Conservation (phyloP, 139 green algal genomes). For the Chlamydomonas urium region DNA sequence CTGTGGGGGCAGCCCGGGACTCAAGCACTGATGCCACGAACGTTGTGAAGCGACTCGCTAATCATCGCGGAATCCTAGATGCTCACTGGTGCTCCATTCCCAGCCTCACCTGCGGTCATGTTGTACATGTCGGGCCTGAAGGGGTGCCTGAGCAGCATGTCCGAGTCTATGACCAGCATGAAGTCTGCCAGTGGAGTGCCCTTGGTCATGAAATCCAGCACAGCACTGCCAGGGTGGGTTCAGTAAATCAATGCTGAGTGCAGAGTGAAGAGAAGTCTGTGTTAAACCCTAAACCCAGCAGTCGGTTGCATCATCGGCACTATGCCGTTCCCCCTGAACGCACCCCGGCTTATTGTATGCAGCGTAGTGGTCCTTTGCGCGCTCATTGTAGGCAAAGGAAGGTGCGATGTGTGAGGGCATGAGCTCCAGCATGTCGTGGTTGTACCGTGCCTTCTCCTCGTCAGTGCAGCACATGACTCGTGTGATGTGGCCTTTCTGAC, state of each 20-base stretch:
- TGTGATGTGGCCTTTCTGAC: slow-evolving; percentile 61
- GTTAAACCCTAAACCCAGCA: too few species aligned
- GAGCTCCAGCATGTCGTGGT: slow-evolving; percentile 24
- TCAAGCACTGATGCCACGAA: too few species aligned
- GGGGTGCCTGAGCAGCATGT: slow-evolving; percentile 46
- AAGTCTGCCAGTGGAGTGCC: slow-evolving; percentile 6
- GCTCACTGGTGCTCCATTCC: too few species aligned
- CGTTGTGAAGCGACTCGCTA: too few species aligned
- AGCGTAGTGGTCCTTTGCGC: slow-evolving; percentile 29
- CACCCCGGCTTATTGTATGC: slow-evolving; percentile 68
- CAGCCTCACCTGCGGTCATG: slow-evolving; percentile 16
- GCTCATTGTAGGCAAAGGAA: slow-evolving; percentile 34
- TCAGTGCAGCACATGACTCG: slow-evolving; percentile 71
- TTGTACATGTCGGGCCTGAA: slow-evolving; percentile 45
- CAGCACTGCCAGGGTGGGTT: slow-evolving; percentile 6
- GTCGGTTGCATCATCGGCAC: too few species aligned
- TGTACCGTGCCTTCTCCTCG: slow-evolving; percentile 42
- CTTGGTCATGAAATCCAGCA: slow-evolving; percentile 19
- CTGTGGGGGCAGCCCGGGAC: too few species aligned
- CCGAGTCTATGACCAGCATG: slow-evolving; percentile 26
- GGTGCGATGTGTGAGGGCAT: slow-evolving; percentile 36
- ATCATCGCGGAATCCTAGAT: too few species aligned
- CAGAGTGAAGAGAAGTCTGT: too few species aligned
- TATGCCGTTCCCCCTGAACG: too few species aligned
- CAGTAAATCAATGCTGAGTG: too few species aligned